phyloP scores from a whole-genome alignment of 73 alveolate genomes.

The Paramecium biaurelia region DNA sequence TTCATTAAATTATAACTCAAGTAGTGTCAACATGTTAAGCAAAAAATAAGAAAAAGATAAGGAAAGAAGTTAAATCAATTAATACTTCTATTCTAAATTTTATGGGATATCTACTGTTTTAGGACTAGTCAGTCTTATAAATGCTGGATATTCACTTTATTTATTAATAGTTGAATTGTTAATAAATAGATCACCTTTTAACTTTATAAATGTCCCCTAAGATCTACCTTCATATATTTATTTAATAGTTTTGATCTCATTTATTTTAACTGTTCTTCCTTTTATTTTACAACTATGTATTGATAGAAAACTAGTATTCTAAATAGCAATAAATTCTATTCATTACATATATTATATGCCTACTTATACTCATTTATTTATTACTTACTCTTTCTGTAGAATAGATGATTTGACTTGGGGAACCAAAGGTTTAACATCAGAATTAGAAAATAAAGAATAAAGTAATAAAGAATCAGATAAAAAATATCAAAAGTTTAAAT shows the following conservation, averaged over 20 bases:
- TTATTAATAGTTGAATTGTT: neutral
- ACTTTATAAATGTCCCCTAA: neutral
- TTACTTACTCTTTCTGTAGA: constrained; percentile 56
- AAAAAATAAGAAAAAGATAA: neutral
- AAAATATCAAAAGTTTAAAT: neutral
- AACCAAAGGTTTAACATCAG: constrained; percentile 43
- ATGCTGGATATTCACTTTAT: constrained; percentile 3
- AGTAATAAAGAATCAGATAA: neutral
- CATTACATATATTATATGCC: constrained; percentile 53
- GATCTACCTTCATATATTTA: neutral
- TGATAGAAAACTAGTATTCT: neutral
- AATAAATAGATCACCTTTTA: neutral
- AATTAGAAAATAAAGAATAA: neutral
- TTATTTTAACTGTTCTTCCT: neutral
- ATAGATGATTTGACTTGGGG: constrained; percentile 67
- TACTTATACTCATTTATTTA: constrained; percentile 53
- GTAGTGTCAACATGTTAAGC: neutral
- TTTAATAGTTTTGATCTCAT: neutral
- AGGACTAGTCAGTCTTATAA: constrained; percentile 7
- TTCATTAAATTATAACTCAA: neutral
- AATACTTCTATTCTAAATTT: neutral
- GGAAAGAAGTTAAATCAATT: neutral
- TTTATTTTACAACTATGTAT: neutral
- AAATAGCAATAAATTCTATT: neutral
- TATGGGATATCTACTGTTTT: constrained; percentile 52